Evolutionary conservation across 139 green algal genomes (phyloP).

Genomic region (Micractinium conductrix): DNA sequence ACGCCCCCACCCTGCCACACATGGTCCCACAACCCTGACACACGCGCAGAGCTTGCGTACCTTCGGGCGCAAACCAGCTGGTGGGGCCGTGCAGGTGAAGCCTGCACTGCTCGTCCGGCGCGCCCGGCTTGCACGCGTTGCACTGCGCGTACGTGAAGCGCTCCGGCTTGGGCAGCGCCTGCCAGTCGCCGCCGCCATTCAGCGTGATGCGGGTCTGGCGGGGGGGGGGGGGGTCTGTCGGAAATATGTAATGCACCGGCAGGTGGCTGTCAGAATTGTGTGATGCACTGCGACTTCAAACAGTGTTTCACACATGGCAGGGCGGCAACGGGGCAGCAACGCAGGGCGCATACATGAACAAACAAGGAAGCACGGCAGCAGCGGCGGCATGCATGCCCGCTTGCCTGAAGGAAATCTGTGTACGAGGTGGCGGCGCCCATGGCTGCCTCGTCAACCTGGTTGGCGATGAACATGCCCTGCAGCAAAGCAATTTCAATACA

Average conservation of each 20-base stretch:
- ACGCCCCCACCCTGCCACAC: too few relatives aligned
- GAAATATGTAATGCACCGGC: too few relatives aligned
- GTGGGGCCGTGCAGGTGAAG: constrained; percentile 87
- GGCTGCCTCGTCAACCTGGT: constrained; percentile 65
- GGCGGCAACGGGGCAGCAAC: too few relatives aligned
- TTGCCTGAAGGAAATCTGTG: constrained; percentile 17
- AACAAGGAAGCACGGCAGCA: too few relatives aligned
- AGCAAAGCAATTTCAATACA: too few relatives aligned
- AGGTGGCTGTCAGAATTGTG: background rate
- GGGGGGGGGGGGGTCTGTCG: background rate
- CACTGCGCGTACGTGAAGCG: constrained; percentile 40
- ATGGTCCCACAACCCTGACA: too few relatives aligned
- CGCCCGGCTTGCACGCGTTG: constrained; percentile 50
- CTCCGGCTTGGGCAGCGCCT: constrained; percentile 58
- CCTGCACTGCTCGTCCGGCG: constrained; percentile 52
- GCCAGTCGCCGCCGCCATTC: constrained; percentile 86
- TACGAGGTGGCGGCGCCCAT: constrained; percentile 17
- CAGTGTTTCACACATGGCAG: too few relatives aligned
- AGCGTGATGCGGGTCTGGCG: constrained; percentile 73
- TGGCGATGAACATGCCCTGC: constrained; percentile 88
- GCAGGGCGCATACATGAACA: background rate
- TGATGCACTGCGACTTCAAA: background rate
- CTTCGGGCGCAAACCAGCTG: constrained; percentile 61
- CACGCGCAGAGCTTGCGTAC: constrained; percentile 31
- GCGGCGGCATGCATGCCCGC: too few relatives aligned